Percentiles rank a stretch among this genome's conserved stretches.
Conservation (phyloP, 2,329 filamentous ascomycete species). For the Grosmannia huntii region DNA sequence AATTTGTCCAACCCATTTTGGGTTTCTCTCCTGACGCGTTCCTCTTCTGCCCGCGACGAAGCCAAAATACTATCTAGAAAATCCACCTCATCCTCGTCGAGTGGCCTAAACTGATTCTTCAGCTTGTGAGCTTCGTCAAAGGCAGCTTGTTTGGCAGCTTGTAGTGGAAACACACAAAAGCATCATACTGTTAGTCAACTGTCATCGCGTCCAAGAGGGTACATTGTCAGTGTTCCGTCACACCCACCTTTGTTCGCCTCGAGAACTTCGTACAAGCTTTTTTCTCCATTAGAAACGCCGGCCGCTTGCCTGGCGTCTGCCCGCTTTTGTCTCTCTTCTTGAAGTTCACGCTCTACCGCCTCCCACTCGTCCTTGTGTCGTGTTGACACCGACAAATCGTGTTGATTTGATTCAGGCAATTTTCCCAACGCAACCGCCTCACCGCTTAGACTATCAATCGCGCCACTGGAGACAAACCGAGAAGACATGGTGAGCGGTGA, state of each 20-base stretch:
- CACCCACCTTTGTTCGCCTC: constrained; percentile 65
- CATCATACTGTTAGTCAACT: background rate
- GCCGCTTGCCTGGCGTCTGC: constrained; percentile 31
- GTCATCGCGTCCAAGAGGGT: too few species aligned
- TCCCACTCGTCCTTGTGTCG: constrained; percentile 41
- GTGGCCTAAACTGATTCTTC: constrained; percentile 62
- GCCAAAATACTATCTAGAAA: constrained; percentile 52
- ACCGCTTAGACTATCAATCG: constrained; percentile 28
- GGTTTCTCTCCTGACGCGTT: constrained; percentile 38
- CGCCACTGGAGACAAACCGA: constrained; percentile 43
- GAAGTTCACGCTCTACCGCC: constrained; percentile 50
- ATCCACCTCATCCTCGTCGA: constrained; percentile 69
- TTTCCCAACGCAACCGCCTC: constrained; percentile 9
- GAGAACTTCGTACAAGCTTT: constrained; percentile 59
- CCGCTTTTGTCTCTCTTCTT: constrained; percentile 42
- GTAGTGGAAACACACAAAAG: background rate
- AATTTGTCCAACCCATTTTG: constrained; percentile 45
- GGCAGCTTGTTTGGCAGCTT: constrained; percentile 68
- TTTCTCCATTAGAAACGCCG: constrained; percentile 33
- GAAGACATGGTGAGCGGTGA: constrained; percentile 28
- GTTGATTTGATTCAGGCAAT: background rate
- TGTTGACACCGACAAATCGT: background rate
- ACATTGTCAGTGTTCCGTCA: background rate
- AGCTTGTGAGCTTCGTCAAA: constrained; percentile 63
- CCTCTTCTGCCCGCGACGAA: constrained; percentile 38